phyloP scores from a whole-genome alignment of 352 stramenopile species.

The Globisporangium abappressorium region DNA sequence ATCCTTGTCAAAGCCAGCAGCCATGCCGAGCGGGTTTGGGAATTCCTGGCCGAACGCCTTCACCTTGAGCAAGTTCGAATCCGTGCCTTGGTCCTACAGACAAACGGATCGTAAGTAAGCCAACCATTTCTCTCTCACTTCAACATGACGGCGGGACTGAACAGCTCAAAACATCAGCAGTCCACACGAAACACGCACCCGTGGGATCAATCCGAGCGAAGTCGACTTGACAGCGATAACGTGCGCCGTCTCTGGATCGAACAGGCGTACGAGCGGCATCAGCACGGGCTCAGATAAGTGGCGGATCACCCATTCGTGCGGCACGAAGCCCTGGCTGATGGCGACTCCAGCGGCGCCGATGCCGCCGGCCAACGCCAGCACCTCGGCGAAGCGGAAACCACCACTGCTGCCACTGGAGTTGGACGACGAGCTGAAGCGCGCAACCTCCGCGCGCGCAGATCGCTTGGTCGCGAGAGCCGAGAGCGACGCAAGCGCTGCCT shows the following conservation, averaged over 20 bases:
- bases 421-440: conserved; percentile 6
- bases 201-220: conserved; percentile 70
- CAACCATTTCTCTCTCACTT: neutral
- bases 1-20: conserved; percentile 98
- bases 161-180: neutral
- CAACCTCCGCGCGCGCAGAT: neutral
- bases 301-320: conserved; percentile 72
- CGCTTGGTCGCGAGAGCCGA: conserved; percentile 5
- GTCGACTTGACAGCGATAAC: conserved; percentile 77
- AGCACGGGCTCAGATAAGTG: conserved; percentile 66
- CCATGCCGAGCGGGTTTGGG: conserved; percentile 92
- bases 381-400: conserved; percentile 19
- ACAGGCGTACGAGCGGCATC: conserved; percentile 74
- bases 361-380: conserved; percentile 43
- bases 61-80: conserved; percentile 55
- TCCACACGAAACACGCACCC: conserved; percentile 21
- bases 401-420: neutral
- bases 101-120: neutral
- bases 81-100: conserved; percentile 35
- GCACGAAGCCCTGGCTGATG: conserved; percentile 62
- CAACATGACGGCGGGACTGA: neutral
- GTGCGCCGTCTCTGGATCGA: conserved; percentile 88
- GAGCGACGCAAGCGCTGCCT: conserved; percentile 3
- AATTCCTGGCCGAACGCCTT: conserved; percentile 76
- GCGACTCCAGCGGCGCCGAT: conserved; percentile 54